These are phyloP conservation scores for Plasmodium knowlesi DNA, from an alignment of 169 alveolate species.

Conservation along the genomic window DNA sequence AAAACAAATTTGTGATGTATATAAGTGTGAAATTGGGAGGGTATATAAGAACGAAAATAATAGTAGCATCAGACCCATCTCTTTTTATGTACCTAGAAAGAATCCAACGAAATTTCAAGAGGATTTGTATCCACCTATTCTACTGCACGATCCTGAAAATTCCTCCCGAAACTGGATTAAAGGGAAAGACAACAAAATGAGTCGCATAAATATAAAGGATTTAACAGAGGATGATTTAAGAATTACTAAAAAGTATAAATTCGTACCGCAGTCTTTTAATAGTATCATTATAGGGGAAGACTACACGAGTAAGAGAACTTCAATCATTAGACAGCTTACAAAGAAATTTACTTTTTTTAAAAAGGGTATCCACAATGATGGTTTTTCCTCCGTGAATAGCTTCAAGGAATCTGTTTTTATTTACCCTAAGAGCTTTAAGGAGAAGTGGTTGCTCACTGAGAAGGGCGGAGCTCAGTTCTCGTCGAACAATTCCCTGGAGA, in stretches of 20 bases:
- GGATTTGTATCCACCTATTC: conserved; percentile 79
- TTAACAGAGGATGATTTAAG: conserved; percentile 25
- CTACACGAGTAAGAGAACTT: background rate
- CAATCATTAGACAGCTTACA: conserved; percentile 35
- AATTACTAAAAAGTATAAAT: conserved; percentile 37
- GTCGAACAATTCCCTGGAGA: background rate
- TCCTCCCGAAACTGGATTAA: conserved; percentile 26
- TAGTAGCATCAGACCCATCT: conserved; percentile 80
- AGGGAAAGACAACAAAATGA: conserved; percentile 23
- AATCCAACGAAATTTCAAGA: conserved; percentile 77
- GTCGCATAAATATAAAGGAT: conserved; percentile 33
- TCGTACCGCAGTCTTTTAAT: background rate
- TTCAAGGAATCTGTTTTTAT: background rate
- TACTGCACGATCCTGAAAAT: conserved; percentile 35
- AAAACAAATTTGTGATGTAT: conserved; percentile 78
- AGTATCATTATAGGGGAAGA: conserved; percentile 49
- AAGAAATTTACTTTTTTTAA: conserved; percentile 36
- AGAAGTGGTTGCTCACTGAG: background rate
- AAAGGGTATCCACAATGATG: background rate
- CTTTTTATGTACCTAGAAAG: conserved; percentile 81
- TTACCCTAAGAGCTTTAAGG: background rate
- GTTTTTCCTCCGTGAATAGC: background rate
- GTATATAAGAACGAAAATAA: conserved; percentile 78
- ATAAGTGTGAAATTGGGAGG: conserved; percentile 85
- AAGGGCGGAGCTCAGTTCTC: background rate